Evolutionary conservation across 768 basidiomycete species (phyloP), one percentile per base, ranked within the genome.

Genomic region (Tulasnella sp.): DNA sequence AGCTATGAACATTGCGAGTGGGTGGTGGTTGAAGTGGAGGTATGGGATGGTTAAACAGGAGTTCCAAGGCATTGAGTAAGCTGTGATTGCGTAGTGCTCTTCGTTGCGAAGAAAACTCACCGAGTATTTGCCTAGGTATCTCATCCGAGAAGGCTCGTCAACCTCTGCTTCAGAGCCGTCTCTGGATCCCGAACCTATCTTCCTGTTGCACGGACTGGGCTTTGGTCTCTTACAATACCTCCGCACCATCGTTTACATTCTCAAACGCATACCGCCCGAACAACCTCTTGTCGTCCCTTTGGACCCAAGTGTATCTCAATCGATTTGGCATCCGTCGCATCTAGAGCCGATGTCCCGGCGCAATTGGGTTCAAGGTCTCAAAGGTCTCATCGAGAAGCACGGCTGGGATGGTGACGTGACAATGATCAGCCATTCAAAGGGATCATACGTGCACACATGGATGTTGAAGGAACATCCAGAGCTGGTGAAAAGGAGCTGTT

Each of bases 171-270:
- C 58, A 19, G 29, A 72, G 88, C 52, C 95, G 95, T 0, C 83
- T 34, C 14, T 12, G 5, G 31, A 34, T 9, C 31, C 1, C 1
- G 58, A 64, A 25, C 58, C 58, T 34, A 64, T 96, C 52, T 86
- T 97, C 25, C 94, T 96, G 81, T 82, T 94, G 42, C 95, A 97
- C 80, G 96, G 96, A 3, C 88, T 98, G 1, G 96, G 96, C 9
- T 86, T 96, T 71, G 95, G 95, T 2, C 82, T 93, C 9, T 80
- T 90, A 25, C 91, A 93, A 79, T 93, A 96, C 81, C 84, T 84
- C 19, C 83, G 92, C 77, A 83, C 96, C 73, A 82, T 83, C 15
- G 84, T 90, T 78, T 85, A 95, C 31, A 82, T 91, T 58, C 83
- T 84, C 49, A 74, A 83, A 40, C 75, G 79, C 36, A 80, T 84